These are phyloP conservation scores for Fusarium fujikuroi DNA, from an alignment of 2,329 filamentous ascomycete genomes.

Conservation along the genomic window DNA sequence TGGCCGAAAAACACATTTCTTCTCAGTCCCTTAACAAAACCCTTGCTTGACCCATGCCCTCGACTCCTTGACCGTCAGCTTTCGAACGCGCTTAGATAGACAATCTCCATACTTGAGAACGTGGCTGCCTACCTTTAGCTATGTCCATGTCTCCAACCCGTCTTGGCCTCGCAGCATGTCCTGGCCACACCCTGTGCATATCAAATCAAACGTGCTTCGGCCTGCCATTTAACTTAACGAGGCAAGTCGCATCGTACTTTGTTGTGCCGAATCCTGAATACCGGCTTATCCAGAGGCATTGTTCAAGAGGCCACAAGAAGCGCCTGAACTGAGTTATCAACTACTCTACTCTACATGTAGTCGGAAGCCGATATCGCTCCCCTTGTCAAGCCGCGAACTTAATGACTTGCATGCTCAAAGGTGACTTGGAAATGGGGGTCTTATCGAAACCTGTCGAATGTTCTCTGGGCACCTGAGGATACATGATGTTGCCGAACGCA, in stretches of 20 bases:
- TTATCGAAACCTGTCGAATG: neutral
- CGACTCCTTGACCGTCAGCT: conserved; percentile 23
- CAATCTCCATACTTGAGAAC: conserved; percentile 10
- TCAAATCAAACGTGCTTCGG: neutral
- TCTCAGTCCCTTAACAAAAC: neutral
- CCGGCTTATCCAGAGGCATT: conserved; percentile 13
- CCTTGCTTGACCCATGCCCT: conserved; percentile 2
- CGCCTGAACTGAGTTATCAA: neutral
- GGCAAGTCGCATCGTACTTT: conserved; percentile 4
- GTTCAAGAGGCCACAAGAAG: conserved; percentile 23
- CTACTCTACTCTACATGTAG: neutral
- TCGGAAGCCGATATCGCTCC: neutral
- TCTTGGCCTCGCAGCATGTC: neutral
- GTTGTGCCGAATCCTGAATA: conserved; percentile 2
- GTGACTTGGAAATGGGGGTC: neutral
- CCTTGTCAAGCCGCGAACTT: neutral
- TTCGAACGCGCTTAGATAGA: conserved; percentile 2
- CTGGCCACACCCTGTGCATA: conserved; percentile 3
- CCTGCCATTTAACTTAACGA: neutral
- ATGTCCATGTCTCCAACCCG: neutral
- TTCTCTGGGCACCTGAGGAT: neutral
- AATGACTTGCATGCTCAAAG: neutral
- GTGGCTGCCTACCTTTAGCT: conserved; percentile 28
- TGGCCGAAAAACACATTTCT: neutral
- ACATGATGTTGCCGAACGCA: neutral